Conservation (phyloP, 2,329 filamentous ascomycete species). For the Plenodomus lindquistii region DNA sequence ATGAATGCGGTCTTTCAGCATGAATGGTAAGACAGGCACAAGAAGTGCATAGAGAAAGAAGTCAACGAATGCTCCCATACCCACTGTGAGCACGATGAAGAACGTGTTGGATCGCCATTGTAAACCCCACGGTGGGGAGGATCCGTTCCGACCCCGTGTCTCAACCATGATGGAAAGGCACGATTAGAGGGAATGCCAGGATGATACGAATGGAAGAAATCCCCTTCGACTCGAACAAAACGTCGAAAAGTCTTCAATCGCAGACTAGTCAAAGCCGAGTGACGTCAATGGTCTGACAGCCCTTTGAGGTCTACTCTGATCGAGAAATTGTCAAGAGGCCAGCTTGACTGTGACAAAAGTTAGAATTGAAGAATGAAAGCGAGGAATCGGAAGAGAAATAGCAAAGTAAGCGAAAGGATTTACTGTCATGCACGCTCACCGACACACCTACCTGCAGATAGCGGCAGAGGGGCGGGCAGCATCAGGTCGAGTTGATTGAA, state of each 20-base stretch:
- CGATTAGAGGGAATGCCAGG: neutral
- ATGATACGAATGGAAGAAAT: neutral
- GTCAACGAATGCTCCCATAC: slow-evolving; percentile 60
- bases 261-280: neutral
- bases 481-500: no score
- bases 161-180: slow-evolving; percentile 4
- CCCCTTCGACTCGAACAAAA: neutral
- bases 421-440: neutral
- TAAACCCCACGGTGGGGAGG: slow-evolving; percentile 37
- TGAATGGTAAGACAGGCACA: slow-evolving; percentile 62
- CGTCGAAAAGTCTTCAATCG: neutral
- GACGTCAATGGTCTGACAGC: neutral
- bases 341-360: neutral
- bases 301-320: neutral
- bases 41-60: slow-evolving; percentile 64
- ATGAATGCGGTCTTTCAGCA: slow-evolving; percentile 57
- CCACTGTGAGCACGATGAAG: slow-evolving; percentile 63
- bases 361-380: neutral
- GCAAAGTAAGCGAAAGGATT: neutral
- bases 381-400: neutral
- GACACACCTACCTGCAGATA: neutral
- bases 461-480: neutral
- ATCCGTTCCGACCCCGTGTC: neutral
- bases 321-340: no score
- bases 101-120: slow-evolving; percentile 61